These are phyloP conservation scores for Vaccinium corymbosum DNA, from an alignment of 148 eudicot species.

Conservation along the genomic window DNA sequence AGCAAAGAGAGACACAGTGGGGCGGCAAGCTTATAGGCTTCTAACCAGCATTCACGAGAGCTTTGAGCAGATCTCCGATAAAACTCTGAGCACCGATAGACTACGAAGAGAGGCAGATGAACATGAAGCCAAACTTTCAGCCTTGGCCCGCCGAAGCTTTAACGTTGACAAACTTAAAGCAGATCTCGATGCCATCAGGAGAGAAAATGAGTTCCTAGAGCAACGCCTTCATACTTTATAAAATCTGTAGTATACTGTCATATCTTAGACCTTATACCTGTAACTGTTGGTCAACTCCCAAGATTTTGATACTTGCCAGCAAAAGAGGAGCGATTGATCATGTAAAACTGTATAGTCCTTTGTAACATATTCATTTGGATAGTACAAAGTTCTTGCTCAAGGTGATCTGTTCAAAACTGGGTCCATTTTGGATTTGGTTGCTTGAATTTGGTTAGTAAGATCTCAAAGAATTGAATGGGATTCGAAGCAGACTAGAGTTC, in stretches of 20 bases:
- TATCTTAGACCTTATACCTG: background rate
- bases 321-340: background rate
- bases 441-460: background rate
- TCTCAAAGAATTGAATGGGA: background rate
- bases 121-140: slow-evolving; percentile 55
- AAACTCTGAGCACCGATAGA: slow-evolving; percentile 50
- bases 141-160: slow-evolving; percentile 36
- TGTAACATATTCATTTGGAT: background rate
- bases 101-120: slow-evolving; percentile 52
- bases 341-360: background rate
- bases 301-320: background rate
- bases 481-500: too few species aligned
- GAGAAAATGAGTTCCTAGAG: slow-evolving; percentile 56
- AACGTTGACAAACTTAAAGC: slow-evolving; percentile 53
- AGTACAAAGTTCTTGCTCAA: background rate
- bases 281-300: background rate
- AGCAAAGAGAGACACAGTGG: slow-evolving; percentile 57
- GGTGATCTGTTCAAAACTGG: background rate
- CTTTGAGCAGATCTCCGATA: slow-evolving; percentile 59
- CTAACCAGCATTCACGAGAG: slow-evolving; percentile 57
- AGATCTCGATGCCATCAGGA: slow-evolving; percentile 64
- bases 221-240: slow-evolving; percentile 18
- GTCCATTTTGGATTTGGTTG: background rate
- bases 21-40: slow-evolving; percentile 48
- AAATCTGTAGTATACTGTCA: background rate